Evolutionary conservation across 148 eudicot species (phyloP).

Genomic region (Cornus suecica): DNA sequence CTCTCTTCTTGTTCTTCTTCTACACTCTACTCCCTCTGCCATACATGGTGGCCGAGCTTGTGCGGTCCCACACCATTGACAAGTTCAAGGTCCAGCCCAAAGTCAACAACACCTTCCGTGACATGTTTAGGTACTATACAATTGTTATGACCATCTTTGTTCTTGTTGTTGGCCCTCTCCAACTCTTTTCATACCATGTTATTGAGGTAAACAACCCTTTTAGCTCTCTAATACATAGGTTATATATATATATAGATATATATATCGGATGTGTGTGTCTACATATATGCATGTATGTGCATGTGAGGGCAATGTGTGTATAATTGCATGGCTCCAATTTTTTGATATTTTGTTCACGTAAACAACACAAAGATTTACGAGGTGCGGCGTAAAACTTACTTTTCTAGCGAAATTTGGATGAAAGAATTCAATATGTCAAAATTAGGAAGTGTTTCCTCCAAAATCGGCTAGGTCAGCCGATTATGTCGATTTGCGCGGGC

Average conservation of each 20-base stretch:
- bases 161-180: conserved; percentile 66
- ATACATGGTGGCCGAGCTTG: conserved; percentile 35
- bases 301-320: no score
- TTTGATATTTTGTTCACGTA: no score
- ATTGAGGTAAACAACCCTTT: conserved; percentile 35
- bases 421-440: no score
- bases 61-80: conserved; percentile 40
- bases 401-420: no score
- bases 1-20: conserved; percentile 51
- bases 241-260: background rate
- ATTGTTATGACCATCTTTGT: conserved; percentile 47
- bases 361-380: no score
- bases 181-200: conserved; percentile 62
- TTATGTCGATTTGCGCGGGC: no score
- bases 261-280: no score
- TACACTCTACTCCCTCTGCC: conserved; percentile 59
- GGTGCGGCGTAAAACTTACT: no score
- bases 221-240: background rate
- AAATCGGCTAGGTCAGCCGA: no score
- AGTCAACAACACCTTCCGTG: conserved; percentile 35
- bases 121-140: conserved; percentile 60
- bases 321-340: no score
- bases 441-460: no score
- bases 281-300: background rate
- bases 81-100: conserved; percentile 68